These are phyloP conservation scores for Didymella arachidicola DNA, from an alignment of 2,329 filamentous ascomycete genomes.

Conservation along the genomic window DNA sequence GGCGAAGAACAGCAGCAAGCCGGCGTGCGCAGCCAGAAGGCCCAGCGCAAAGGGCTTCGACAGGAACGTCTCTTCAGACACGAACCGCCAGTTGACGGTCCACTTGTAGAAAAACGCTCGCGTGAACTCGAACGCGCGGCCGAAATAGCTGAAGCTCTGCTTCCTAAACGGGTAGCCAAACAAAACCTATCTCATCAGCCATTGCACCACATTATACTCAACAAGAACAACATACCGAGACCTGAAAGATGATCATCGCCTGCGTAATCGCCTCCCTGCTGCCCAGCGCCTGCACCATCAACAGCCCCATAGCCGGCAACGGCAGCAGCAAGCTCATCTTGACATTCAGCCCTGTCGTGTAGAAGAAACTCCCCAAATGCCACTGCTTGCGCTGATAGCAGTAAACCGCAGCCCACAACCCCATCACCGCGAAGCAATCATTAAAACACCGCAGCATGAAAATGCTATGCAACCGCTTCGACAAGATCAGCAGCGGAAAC, in stretches of 20 bases:
- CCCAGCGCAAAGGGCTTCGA: conserved; percentile 71
- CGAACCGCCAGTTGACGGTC: conserved; percentile 98
- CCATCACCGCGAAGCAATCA: conserved; percentile 86
- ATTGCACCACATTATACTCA: not conserved
- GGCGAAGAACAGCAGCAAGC: conserved; percentile 72
- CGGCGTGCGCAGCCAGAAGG: conserved; percentile 71
- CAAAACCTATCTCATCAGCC: conserved; percentile 54
- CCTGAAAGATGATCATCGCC: conserved; percentile 73
- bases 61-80: conserved; percentile 84
- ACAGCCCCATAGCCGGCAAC: conserved; percentile 78
- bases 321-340: conserved; percentile 93
- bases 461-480: conserved; percentile 92
- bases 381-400: conserved; percentile 77
- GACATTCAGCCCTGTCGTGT: conserved; percentile 81
- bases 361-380: conserved; percentile 75
- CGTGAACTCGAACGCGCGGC: conserved; percentile 87
- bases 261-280: conserved; percentile 70
- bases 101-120: conserved; percentile 94
- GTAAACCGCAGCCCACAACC: conserved; percentile 83
- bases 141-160: conserved; percentile 75
- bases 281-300: conserved; percentile 78
- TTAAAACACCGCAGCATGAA: conserved; percentile 95
- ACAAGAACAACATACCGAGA: conserved; percentile 69
- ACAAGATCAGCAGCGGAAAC: conserved; percentile 83
- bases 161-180: conserved; percentile 72